phyloP scores from a whole-genome alignment of 441 rosid genomes.

The Jatropha multifida region DNA sequence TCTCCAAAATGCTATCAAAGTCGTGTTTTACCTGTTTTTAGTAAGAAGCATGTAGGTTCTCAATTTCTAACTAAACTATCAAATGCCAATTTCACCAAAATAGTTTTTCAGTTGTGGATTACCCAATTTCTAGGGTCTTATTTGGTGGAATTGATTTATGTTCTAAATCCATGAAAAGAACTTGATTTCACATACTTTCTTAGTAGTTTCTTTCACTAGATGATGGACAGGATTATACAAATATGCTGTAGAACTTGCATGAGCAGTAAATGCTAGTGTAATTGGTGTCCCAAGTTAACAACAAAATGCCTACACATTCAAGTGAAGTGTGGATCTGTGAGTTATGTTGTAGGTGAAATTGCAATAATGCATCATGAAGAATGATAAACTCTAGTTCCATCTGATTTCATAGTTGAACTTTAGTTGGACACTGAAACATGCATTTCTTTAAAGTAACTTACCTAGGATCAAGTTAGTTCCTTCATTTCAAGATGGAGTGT shows the following conservation, averaged over 20 bases:
- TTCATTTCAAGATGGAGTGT: neutral
- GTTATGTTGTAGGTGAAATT: too few relatives aligned
- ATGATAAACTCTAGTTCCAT: neutral
- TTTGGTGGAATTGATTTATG: neutral
- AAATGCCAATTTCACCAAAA: neutral
- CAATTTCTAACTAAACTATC: neutral
- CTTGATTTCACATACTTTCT: neutral
- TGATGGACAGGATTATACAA: neutral
- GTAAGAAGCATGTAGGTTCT: slow-evolving; percentile 81
- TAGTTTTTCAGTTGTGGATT: neutral
- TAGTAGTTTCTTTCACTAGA: neutral
- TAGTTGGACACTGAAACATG: neutral
- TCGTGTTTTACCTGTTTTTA: slow-evolving; percentile 73
- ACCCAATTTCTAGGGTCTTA: neutral
- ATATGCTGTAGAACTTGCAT: neutral
- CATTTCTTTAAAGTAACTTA: neutral
- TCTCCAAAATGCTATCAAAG: slow-evolving; percentile 67
- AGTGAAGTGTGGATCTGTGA: neutral
- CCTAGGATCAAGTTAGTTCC: neutral
- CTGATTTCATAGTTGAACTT: neutral
- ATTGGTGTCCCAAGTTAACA: neutral
- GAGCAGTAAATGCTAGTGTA: neutral
- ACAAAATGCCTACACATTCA: neutral
- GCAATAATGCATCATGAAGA: neutral
- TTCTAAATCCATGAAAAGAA: neutral